phyloP scores from a whole-genome alignment of 2,329 filamentous ascomycete species.

The Phialophora chinensis region DNA sequence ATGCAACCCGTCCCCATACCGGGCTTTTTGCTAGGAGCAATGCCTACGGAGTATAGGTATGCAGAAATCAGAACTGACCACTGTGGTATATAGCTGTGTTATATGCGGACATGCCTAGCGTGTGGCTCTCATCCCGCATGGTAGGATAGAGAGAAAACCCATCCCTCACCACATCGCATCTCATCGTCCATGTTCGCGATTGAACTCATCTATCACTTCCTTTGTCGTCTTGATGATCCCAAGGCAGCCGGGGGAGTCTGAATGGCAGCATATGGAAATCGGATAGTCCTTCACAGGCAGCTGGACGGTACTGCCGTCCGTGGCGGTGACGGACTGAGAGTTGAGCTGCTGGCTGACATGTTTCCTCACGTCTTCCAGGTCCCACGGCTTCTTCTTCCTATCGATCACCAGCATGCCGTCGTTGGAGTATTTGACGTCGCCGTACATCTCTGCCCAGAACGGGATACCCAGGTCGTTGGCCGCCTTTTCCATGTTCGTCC shows the following conservation, averaged over 20 bases:
- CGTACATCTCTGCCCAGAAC: conserved; percentile 62
- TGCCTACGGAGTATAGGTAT: not conserved
- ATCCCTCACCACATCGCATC: not conserved
- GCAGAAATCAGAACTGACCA: not conserved
- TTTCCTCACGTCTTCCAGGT: conserved; percentile 48
- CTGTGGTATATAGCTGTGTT: not conserved
- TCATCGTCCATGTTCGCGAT: conserved; percentile 43
- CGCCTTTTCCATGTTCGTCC: conserved; percentile 61
- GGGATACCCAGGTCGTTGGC: conserved; percentile 59
- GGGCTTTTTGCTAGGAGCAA: not conserved
- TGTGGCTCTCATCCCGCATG: not conserved
- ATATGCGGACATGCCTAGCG: not conserved
- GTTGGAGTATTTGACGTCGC: conserved; percentile 61
- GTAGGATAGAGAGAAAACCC: not conserved
- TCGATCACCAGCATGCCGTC: conserved; percentile 61
- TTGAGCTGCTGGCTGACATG: conserved; percentile 53
- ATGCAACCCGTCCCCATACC: not conserved
- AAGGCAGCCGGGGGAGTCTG: conserved; percentile 54
- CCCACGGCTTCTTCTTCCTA: conserved; percentile 62
- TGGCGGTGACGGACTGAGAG: conserved; percentile 50
- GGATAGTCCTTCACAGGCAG: conserved; percentile 51
- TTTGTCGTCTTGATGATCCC: conserved; percentile 51
- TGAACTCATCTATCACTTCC: conserved; percentile 52
- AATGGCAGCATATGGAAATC: conserved; percentile 55
- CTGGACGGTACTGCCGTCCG: conserved; percentile 49